phyloP scores from a whole-genome alignment of 257 asterid genomes.

The Galeopsis tetrahit region DNA sequence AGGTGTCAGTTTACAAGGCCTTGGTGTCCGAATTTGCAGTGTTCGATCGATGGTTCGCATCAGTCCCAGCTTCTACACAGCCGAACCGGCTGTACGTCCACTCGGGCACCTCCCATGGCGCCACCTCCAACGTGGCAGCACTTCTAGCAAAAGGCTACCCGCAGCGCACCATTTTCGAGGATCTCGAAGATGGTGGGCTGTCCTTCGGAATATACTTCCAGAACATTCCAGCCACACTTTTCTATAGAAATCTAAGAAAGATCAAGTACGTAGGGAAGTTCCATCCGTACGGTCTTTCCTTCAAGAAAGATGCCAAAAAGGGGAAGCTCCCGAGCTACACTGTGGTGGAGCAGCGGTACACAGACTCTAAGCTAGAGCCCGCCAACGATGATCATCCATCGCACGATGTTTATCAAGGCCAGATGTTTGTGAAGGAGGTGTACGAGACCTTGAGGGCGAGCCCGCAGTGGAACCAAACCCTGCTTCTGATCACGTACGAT shows the following conservation, averaged over 20 bases:
- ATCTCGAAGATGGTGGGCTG: conserved; percentile 54
- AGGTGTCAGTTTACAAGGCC: conserved; percentile 70
- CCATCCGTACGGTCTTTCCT: conserved; percentile 56
- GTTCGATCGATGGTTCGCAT: conserved; percentile 92
- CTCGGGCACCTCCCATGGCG: conserved; percentile 93
- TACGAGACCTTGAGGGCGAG: conserved; percentile 78
- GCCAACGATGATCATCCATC: conserved; percentile 95
- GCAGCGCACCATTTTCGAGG: conserved; percentile 84
- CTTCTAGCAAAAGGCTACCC: conserved; percentile 70
- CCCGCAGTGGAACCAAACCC: conserved; percentile 86
- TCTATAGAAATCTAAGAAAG: conserved; percentile 65
- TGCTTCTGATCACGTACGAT: conserved; percentile 75
- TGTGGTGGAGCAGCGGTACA: conserved; percentile 91
- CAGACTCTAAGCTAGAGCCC: conserved; percentile 63
- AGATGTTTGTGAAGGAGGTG: conserved; percentile 89
- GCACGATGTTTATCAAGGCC: conserved; percentile 86
- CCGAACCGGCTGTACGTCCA: conserved; percentile 91
- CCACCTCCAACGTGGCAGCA: conserved; percentile 67
- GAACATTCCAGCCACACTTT: conserved; percentile 81
- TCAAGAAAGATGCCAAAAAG: conserved; percentile 60
- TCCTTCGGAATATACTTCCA: conserved; percentile 79
- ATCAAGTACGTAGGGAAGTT: conserved; percentile 62
- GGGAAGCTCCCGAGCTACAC: conserved; percentile 75
- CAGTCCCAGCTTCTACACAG: conserved; percentile 92
- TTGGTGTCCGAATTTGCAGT: conserved; percentile 83